These are phyloP conservation scores for Emmonsiellopsis sp. DNA, from an alignment of 2,329 filamentous ascomycete genomes.

Conservation along the genomic window DNA sequence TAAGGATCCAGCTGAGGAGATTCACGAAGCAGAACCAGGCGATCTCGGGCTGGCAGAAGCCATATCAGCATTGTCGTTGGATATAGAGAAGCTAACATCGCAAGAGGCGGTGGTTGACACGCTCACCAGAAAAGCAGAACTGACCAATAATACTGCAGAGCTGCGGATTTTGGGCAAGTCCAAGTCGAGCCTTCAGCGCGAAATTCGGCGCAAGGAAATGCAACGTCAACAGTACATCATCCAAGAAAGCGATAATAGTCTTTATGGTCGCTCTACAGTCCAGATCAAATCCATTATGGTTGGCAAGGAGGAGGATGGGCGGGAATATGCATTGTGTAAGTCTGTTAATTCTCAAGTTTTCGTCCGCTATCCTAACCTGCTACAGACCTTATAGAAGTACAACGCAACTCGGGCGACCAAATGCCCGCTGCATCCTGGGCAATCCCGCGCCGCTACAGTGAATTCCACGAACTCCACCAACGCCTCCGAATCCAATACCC, in stretches of 20 bases:
- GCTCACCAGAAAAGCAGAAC: conserved; percentile 81
- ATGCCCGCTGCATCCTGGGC: conserved; percentile 96
- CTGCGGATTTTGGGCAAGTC: conserved; percentile 86
- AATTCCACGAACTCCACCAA: conserved; percentile 93
- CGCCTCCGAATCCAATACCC: conserved; percentile 75
- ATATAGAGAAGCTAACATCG: conserved; percentile 78
- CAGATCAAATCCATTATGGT: conserved; percentile 90
- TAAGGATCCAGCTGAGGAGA: conserved; percentile 64
- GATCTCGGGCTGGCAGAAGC: conserved; percentile 90
- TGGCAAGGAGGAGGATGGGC: conserved; percentile 80
- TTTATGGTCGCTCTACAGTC: conserved; percentile 84
- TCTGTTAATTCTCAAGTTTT: conserved; percentile 5
- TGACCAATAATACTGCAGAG: conserved; percentile 95
- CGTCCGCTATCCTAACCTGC: not conserved
- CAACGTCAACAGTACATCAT: conserved; percentile 95
- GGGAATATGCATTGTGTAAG: conserved; percentile 79
- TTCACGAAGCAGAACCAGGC: conserved; percentile 88
- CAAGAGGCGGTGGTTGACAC: conserved; percentile 91
- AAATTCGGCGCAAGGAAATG: conserved; percentile 87
- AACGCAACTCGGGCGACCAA: conserved; percentile 80
- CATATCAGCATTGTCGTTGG: conserved; percentile 74
- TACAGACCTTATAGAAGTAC: conserved; percentile 75
- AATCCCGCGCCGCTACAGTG: conserved; percentile 86
- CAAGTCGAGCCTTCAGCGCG: conserved; percentile 82
- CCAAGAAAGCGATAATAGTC: conserved; percentile 93